phyloP scores from a whole-genome alignment of 768 basidiomycete genomes.

The Pleurotus tuoliensis region DNA sequence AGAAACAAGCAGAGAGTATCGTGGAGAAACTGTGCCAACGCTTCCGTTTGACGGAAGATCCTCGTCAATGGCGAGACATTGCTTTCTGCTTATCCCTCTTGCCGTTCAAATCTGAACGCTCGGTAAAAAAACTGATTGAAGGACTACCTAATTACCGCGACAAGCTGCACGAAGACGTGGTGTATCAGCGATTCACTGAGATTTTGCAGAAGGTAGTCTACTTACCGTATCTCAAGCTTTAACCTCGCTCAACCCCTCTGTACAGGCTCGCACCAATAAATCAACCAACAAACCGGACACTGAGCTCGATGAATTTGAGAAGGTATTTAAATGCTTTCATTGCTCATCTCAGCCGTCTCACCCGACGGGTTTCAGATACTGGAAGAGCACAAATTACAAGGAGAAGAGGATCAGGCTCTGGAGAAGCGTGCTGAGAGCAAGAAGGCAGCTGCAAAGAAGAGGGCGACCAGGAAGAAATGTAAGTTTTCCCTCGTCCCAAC shows the following conservation, averaged over 20 bases:
- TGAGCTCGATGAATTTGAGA: slow-evolving; percentile 93
- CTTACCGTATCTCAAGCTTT: slow-evolving; percentile 10
- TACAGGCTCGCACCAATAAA: slow-evolving; percentile 83
- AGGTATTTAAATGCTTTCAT: slow-evolving; percentile 32
- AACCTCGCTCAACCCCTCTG: neutral
- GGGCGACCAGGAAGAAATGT: slow-evolving; percentile 34
- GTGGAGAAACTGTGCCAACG: slow-evolving; percentile 98
- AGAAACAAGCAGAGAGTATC: slow-evolving; percentile 96
- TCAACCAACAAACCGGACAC: slow-evolving; percentile 88
- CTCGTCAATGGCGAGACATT: slow-evolving; percentile 96
- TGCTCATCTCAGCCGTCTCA: neutral
- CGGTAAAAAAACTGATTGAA: slow-evolving; percentile 94
- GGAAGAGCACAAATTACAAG: slow-evolving; percentile 77
- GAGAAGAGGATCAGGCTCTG: slow-evolving; percentile 87
- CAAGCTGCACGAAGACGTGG: slow-evolving; percentile 85
- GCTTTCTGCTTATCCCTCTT: slow-evolving; percentile 92
- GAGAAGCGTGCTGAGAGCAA: slow-evolving; percentile 84
- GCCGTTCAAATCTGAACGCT: slow-evolving; percentile 95
- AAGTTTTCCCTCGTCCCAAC: no score
- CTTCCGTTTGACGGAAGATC: slow-evolving; percentile 83
- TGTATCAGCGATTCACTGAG: slow-evolving; percentile 80
- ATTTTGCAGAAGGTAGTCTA: slow-evolving; percentile 77
- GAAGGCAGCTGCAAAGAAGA: slow-evolving; percentile 75
- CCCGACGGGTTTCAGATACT: slow-evolving; percentile 56
- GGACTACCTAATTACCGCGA: slow-evolving; percentile 91